Base-by-base conservation (phyloP, 352 stramenopile genomes). In the Globisporangium mamillatum region DNA sequence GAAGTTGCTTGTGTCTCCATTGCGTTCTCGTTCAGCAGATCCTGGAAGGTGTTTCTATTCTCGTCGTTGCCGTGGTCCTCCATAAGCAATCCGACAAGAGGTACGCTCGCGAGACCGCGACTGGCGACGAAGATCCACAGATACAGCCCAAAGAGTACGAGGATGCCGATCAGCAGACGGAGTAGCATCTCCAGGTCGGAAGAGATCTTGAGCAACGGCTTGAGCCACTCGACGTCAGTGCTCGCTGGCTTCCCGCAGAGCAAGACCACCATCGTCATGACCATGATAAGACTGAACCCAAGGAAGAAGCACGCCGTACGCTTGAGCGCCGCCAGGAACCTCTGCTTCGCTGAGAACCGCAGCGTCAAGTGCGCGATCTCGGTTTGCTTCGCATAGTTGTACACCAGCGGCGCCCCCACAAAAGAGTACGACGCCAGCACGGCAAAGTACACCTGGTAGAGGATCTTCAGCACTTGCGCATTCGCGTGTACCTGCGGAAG, bases 301-400 rank as follows among this genome's bases (percentile, higher is more conserved):
- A 93, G 36, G 48, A 95, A 58, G 64, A 93, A 94, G 68, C 88
- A 93, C 53, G 70, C 58, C 14, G 88, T 95, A 58, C 88, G 83
- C 70, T 94, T 94, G 3, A 81, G 20, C 25, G 88, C 88, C 34
- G 79, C 75, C n/a, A 73, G 70, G 12, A 94, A 73, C 14, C 86
- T 81, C 48, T 88, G 72, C 29, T 69, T 73, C 4, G 78, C 68
- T 1, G 75, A 77, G 69, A 92, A 93, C 18, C 76, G 76, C 53
- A 92, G 68, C 41, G 88, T 95, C 66, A 95, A 76, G 65, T 93
- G 88, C 58, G 86, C 83, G 63, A 95, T 88, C 69, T 94, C 88
- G 27, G 84, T 94, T 68, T 95, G 84, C 27, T 88, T 87, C 6
- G 88, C 84, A 67, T 94, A 95, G 68, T 93, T 88, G 67, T 83